Evolutionary conservation across 2,329 filamentous ascomycete species (phyloP), one percentile per base, ranked within the genome.

Genomic region (Didymella segeticola): DNA sequence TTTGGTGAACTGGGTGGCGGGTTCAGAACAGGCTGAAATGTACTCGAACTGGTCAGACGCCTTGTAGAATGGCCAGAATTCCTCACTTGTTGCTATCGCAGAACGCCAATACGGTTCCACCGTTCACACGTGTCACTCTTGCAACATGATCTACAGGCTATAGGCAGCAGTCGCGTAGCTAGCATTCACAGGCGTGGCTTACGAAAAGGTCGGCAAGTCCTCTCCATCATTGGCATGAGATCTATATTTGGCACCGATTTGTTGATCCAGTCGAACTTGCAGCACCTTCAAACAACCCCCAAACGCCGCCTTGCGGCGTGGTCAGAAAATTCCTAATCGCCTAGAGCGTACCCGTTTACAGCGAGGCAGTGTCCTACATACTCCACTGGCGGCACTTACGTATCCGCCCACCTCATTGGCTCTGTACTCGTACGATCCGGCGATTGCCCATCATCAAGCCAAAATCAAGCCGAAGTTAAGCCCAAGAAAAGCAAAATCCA

Each of bases 281-380:
- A 33, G 14, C 15, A n/a, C 12, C 5, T 8, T 29, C 22, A 45
- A 45, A 48, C 3, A 10, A 5, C 8, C 34, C n/a, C 19, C 14
- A 25, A n/a, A n/a, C n/a, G n/a, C n/a, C n/a, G n/a, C n/a, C n/a
- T n/a, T 41, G 11, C 31, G 41, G 45, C 34, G n/a, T 25, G 19
- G 45, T 30, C 11, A 27, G n/a, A 12, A 11, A 20, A 22, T 25
- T 36, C n/a, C 45, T 12, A 22, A 10, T 29, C 45, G 41, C 42
- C 41, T 42, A 43, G 43, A 50, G 15, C 14, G 14, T 22, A 12
- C 20, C 30, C 27, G 31, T 50, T 47, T 41, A 17, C 30, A 26
- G 23, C 25, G 42, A 49, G 47, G 52, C 52, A 50, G 52, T 56
- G 52, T 26, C 25, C 9, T 43, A 33, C 11, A 20, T 43, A 9